Conservation (phyloP, 2,329 filamentous ascomycete genomes). For the Fusarium stilboides region DNA sequence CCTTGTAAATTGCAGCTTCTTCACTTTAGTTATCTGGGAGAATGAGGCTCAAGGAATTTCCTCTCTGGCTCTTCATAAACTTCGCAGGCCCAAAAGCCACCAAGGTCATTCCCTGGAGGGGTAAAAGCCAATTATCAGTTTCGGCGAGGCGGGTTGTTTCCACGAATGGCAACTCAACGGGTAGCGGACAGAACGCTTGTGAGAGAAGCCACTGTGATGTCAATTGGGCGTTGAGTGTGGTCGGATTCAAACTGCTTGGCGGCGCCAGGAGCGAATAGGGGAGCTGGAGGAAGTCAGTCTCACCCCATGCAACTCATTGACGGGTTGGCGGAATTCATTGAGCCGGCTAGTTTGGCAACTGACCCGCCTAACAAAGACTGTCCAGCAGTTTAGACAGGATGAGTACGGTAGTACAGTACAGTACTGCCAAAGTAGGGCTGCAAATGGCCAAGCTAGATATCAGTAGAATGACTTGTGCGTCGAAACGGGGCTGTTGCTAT, state of each 20-base stretch:
- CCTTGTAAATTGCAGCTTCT: slow-evolving; percentile 26
- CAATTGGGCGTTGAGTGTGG: slow-evolving; percentile 42
- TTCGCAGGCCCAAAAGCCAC: slow-evolving; percentile 6
- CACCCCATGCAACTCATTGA: slow-evolving; percentile 23
- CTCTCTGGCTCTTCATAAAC: slow-evolving; percentile 5
- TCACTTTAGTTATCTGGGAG: slow-evolving; percentile 29
- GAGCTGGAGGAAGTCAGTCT: slow-evolving; percentile 33
- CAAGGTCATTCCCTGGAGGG: slow-evolving; percentile 10
- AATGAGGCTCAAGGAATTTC: slow-evolving; percentile 23
- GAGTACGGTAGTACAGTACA: too few species aligned
- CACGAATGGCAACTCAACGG: slow-evolving; percentile 31
- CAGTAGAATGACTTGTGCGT: slow-evolving; percentile 22
- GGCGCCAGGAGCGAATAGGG: slow-evolving; percentile 38
- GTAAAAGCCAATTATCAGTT: slow-evolving; percentile 26
- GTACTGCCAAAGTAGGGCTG: not conserved
- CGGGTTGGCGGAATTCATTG: slow-evolving; percentile 15
- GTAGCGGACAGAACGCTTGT: slow-evolving; percentile 15
- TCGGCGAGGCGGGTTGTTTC: slow-evolving; percentile 31
- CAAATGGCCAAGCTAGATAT: slow-evolving; percentile 9
- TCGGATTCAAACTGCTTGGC: slow-evolving; percentile 33
- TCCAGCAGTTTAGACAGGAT: slow-evolving; percentile 2
- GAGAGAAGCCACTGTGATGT: slow-evolving; percentile 46
- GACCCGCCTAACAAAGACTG: slow-evolving; percentile 9
- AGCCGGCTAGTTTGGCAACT: slow-evolving; percentile 15
- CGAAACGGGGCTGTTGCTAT: slow-evolving; percentile 26